Base-by-base conservation (phyloP, 2,329 filamentous ascomycete species). In the Colletotrichum plurivorum region DNA sequence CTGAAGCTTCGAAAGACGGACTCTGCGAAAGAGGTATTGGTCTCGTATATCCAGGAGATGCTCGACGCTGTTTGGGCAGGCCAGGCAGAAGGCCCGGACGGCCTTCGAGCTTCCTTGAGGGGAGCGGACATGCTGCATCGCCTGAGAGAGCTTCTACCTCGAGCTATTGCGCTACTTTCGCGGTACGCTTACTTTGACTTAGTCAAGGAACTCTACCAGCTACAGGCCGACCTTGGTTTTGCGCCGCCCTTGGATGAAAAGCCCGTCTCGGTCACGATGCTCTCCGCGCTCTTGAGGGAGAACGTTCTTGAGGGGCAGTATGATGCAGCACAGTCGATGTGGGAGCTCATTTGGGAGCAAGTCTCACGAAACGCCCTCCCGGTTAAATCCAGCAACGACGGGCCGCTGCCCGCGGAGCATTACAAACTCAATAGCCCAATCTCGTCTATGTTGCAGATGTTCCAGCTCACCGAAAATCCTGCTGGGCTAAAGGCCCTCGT, bases 211-310 rank as follows among this genome's bases (percentile, higher is more conserved):
- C 79, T 94, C 6, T 84, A 91, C 72, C 80, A 86, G 36, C 76
- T 87, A 56, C 92, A 89, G 73, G 78, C 25, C 46, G 36, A 16
- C 16, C n/a, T 68, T 25, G n/a, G 15, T 36, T 36, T 36, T 36
- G 31, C 8, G 31, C 31, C 31, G 31, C 31, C 31, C 31, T 36
- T 36, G 31, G 31, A 36, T 36, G 31, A 36, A 36, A 36, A 36
- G 39, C 45, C 80, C 36, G 77, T 78, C 53, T 73, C 82, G 20
- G 80, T 84, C 31, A 80, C 78, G 69, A 70, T 95, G 63, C 80
- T 93, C 22, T 84, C 85, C 57, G 86, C 90, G 9, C 79, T 95
- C 67, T 95, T 97, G 92, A 82, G 85, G 22, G 85, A 89, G 0
- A 87, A 93, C 75, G 81, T 89, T 51, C 82, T 84, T 59, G 86